phyloP scores from a whole-genome alignment of 2,329 filamentous ascomycete species.

The Exophiala aquamarina region DNA sequence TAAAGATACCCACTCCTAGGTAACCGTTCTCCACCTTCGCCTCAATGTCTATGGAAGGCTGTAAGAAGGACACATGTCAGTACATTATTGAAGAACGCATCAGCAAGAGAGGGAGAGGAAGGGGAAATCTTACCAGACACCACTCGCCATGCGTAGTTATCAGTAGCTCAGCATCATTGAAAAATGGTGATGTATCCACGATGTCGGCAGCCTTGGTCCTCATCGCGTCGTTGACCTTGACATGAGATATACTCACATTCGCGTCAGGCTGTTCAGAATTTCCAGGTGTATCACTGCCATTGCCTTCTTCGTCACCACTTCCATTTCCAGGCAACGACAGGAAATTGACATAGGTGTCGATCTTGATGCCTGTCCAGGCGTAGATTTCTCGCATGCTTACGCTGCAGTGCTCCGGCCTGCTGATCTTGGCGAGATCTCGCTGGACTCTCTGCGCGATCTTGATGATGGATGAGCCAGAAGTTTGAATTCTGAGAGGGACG shows the following conservation, averaged over 20 bases:
- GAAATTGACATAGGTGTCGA: slow-evolving; percentile 82
- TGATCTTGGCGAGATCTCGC: slow-evolving; percentile 64
- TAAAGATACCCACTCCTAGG: slow-evolving; percentile 56
- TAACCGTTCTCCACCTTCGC: slow-evolving; percentile 47
- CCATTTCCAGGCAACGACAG: slow-evolving; percentile 54
- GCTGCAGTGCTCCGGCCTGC: slow-evolving; percentile 52
- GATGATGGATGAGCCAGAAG: slow-evolving; percentile 39
- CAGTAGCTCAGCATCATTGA: too few species aligned
- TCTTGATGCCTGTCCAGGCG: slow-evolving; percentile 69
- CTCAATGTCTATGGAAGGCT: slow-evolving; percentile 59
- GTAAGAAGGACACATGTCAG: slow-evolving; percentile 10
- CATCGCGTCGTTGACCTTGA: slow-evolving; percentile 1
- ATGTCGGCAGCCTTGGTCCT: slow-evolving; percentile 2
- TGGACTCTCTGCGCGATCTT: slow-evolving; percentile 64
- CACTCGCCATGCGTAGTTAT: too few species aligned
- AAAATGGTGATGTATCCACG: slow-evolving; percentile 17
- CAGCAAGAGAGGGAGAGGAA: too few species aligned
- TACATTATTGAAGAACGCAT: not conserved
- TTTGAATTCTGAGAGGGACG: slow-evolving; percentile 65
- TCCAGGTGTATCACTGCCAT: not conserved
- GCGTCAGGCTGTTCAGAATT: not conserved
- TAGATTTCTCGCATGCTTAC: slow-evolving; percentile 70
- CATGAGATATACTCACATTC: slow-evolving; percentile 12
- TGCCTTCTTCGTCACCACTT: slow-evolving; percentile 5
- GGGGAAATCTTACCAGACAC: slow-evolving; percentile 24